Conservation (phyloP, 371 early-diverging fungal genomes). For the Encephalitozoon hellem region DNA sequence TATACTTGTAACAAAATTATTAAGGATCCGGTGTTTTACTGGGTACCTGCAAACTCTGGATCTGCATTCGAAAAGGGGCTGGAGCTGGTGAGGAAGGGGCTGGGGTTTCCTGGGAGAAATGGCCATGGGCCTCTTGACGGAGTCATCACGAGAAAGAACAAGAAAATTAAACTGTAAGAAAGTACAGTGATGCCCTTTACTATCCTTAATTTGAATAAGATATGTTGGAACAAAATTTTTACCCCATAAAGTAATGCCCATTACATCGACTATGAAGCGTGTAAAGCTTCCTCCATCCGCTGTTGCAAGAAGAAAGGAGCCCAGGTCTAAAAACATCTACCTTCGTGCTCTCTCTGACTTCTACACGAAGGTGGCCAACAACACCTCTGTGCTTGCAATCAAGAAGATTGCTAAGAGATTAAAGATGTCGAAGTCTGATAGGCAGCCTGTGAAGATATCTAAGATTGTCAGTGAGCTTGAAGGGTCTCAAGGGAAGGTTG, state of each 20-base stretch:
- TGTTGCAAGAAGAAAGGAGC: not conserved
- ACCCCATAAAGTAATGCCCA: constrained; percentile 17
- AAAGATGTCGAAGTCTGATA: constrained; percentile 40
- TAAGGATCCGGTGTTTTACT: constrained; percentile 24
- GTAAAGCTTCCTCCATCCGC: constrained; percentile 22
- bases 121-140: not conserved
- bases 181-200: not conserved
- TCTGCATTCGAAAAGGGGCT: constrained; percentile 7
- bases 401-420: constrained; percentile 46
- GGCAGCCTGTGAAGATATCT: constrained; percentile 52
- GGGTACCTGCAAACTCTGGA: not conserved
- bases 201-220: not conserved
- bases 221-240: constrained; percentile 10
- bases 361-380: constrained; percentile 29
- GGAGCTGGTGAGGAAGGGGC: constrained; percentile 4
- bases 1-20: not conserved
- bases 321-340: constrained; percentile 20
- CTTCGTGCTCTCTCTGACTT: constrained; percentile 18
- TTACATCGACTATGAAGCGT: not conserved
- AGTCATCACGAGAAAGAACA: not conserved
- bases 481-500: constrained; percentile 45
- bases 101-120: constrained; percentile 1
- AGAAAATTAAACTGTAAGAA: not conserved
- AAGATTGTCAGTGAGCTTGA: constrained; percentile 44
- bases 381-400: constrained; percentile 4